Base-by-base conservation (phyloP, 2,329 filamentous ascomycete genomes). In the Penicillium hordei region DNA sequence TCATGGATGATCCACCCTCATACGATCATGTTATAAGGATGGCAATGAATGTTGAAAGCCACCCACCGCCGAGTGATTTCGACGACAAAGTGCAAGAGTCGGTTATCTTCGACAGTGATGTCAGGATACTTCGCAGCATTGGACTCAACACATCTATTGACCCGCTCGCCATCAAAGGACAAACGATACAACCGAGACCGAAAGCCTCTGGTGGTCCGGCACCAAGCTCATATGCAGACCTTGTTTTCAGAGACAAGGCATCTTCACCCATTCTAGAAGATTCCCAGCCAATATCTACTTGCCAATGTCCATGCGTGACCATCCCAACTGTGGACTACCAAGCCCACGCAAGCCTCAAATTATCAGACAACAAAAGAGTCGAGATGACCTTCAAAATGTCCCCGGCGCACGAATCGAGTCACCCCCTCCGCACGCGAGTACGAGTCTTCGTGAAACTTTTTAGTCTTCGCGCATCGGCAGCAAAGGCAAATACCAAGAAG, bases 361-460 rank as follows among this genome's bases (percentile, higher is more conserved):
- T 65, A 2, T 57, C 52, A 0, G 31, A 44, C 0, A 57, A 51
- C 12, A 40, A 52, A 8, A 17, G 39, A 4, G 29, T 65, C 8
- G 58, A 65, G 17, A 48, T 65, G 34, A 36, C 39, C 1, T 50
- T 65, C 9, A 57, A 57, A 17, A 49, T 65, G 27, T 15, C 48
- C 1, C 48, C 49, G 2, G 46, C 40, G 12, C 49, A 40, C 6
- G 46, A 49, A 3, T 19, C 43, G 0, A 42, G n/a, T 2, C 58
- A 61, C 43, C 42, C 48, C 0, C 50, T 65, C 1, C 58, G 55
- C 8, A 63, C 55, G 1, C 29, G 58, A 9, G 48, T 65, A 0
- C 48, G 44, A 9, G 39, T 65, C 3, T 45, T 65, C 8, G 58
- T 63, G 0, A 61, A 55, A 7, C 49, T 65, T 4, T 31, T 65